Percentiles rank a stretch among this genome's conserved stretches.
phyloP scores from a whole-genome alignment of 2,329 filamentous ascomycete species.

The Claviceps humidiphila region DNA sequence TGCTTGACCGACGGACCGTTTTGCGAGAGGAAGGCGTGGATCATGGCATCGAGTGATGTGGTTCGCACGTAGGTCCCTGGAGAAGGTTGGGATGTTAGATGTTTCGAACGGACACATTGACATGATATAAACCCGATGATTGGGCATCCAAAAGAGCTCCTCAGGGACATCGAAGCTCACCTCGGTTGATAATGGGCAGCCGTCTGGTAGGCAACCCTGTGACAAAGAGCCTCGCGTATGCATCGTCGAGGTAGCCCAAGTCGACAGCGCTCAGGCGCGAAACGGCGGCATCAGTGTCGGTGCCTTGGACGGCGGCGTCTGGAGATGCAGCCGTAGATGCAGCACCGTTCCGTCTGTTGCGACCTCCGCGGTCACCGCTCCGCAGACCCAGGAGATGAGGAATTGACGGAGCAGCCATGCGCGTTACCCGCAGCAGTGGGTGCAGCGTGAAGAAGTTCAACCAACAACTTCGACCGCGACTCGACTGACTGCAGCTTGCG shows the following conservation, averaged over 20 bases:
- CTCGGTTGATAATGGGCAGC: slow-evolving; percentile 88
- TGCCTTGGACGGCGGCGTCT: slow-evolving; percentile 72
- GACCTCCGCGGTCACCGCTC: slow-evolving; percentile 21
- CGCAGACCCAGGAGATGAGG: slow-evolving; percentile 57
- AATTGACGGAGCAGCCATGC: slow-evolving; percentile 61
- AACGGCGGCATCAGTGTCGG: slow-evolving; percentile 81
- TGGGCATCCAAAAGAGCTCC: too few relatives aligned
- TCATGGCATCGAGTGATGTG: slow-evolving; percentile 64
- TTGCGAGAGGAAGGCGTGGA: slow-evolving; percentile 53
- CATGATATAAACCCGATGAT: not conserved
- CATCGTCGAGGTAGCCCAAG: slow-evolving; percentile 71
- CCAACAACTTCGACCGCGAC: too few relatives aligned
- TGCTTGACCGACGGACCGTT: slow-evolving; percentile 39
- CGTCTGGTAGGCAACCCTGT: slow-evolving; percentile 45
- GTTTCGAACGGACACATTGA: not conserved
- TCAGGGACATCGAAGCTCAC: slow-evolving; percentile 31
- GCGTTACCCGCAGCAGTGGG: not conserved
- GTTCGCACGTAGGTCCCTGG: slow-evolving; percentile 88
- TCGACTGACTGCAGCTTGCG: too few relatives aligned
- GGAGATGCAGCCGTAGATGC: slow-evolving; percentile 28
- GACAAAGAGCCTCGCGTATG: slow-evolving; percentile 61
- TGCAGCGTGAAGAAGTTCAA: too few relatives aligned
- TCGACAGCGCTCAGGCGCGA: slow-evolving; percentile 82
- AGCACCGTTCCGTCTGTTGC: slow-evolving; percentile 20
- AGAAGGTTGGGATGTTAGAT: not conserved